Evolutionary conservation across 495 filamentous ascomycete species (phyloP), one percentile per base, ranked within the genome.

Genomic region (Lasiosphaeris hirsuta): DNA sequence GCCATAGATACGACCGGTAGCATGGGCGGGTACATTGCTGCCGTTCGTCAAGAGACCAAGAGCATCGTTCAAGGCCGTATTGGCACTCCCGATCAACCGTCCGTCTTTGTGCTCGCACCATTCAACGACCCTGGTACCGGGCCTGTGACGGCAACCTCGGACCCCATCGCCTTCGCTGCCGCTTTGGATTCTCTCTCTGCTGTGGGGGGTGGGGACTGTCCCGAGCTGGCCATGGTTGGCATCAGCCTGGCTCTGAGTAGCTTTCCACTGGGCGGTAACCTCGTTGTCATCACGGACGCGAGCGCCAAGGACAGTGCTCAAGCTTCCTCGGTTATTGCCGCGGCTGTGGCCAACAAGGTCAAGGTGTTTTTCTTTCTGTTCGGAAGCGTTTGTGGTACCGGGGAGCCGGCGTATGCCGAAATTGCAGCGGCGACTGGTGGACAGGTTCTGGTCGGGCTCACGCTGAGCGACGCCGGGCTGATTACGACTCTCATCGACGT

Each of bases 1-100:
- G 55, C 46, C 37, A 35, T 57, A 8, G 55, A 57, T 39, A 57
- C 55, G 11, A 57, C 55, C 5, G 55, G 55, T 11, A 51, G 55
- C 55, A 57, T 57, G 55, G 46, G 55, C 37, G 41, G 33, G 4
- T 46, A 55, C 33, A 45, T 54, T n/a, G 13, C 7, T 10, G 41
- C 39, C 7, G n/a, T 54, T 14, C 52, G 39, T 2, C 4, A 10
- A 9, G 42, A 36, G 11, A 13, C 46, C 30, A 44, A 45, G 40
- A 30, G 17, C 3, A 46, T 55, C n/a, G 13, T 55, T 7, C 23
- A 15, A 5, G 35, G n/a, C 53, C 13, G 34, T 8, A 11, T 38
- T 15, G 53, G 53, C 14, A 37, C 53, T 1, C 14, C 42, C 0
- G 42, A 55, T n/a, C 23, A 44, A n/a, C 53, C 53, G 4, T 37